Percentiles rank a stretch among this genome's conserved stretches.
Conservation (phyloP, 192 early-diverging fungal genomes). For the Rhizophagus sp. region DNA sequence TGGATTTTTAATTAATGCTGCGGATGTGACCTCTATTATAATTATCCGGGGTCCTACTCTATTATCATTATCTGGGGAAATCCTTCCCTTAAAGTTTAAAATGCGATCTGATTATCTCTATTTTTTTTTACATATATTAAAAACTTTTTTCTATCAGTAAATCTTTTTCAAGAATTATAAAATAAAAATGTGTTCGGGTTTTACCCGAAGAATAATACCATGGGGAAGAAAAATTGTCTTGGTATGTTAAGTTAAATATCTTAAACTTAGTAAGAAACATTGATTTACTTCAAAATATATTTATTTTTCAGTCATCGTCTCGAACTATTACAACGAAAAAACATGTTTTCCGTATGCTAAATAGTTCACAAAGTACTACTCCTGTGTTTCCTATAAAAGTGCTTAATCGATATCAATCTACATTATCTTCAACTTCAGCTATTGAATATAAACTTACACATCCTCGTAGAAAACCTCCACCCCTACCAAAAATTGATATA, state of each 20-base stretch:
- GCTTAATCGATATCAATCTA: slow-evolving; percentile 13
- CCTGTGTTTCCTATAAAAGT: not conserved
- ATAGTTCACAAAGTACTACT: not conserved
- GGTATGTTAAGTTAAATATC: not conserved
- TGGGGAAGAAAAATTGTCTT: not conserved
- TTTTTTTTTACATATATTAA: too few species aligned
- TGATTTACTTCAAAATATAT: not conserved
- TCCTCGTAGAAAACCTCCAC: slow-evolving; percentile 42
- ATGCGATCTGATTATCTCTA: too few species aligned
- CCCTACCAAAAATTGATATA: slow-evolving; percentile 39
- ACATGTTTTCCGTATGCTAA: not conserved
- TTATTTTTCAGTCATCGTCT: not conserved
- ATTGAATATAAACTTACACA: slow-evolving; percentile 49
- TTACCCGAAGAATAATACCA: not conserved
- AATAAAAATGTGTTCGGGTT: not conserved
- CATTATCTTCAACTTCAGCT: slow-evolving; percentile 47
- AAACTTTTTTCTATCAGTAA: too few species aligned
- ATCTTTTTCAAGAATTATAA: too few species aligned
- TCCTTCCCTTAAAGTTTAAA: too few species aligned
- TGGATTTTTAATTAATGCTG: too few species aligned
- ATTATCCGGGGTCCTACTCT: too few species aligned
- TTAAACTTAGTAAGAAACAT: not conserved
- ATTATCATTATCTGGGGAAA: too few species aligned
- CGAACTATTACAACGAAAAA: not conserved
- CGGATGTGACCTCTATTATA: too few species aligned